Percentiles rank a stretch among this genome's conserved stretches.
phyloP scores from a whole-genome alignment of 192 early-diverging fungal genomes.

The Dispira simplex region DNA sequence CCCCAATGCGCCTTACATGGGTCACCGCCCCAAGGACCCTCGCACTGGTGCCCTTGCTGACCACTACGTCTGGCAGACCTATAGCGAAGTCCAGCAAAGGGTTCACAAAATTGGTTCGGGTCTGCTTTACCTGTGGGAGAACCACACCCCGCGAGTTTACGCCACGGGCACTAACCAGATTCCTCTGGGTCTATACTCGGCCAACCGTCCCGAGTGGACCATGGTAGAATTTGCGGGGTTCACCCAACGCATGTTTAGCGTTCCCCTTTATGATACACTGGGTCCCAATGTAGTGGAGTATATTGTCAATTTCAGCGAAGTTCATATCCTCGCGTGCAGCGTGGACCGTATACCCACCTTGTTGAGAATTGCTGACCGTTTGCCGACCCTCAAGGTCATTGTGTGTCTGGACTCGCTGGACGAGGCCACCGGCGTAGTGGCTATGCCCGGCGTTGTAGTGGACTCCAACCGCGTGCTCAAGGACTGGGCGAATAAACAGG shows the following conservation, averaged over 20 bases:
- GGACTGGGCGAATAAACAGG: constrained; percentile 47
- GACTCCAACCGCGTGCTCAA: constrained; percentile 19
- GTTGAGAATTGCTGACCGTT: constrained; percentile 36
- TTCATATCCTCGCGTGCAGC: constrained; percentile 49
- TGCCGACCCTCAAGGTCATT: constrained; percentile 54
- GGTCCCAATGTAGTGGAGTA: constrained; percentile 71
- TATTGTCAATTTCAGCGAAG: constrained; percentile 73
- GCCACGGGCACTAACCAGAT: constrained; percentile 12
- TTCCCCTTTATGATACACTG: constrained; percentile 82
- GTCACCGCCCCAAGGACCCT: constrained; percentile 40
- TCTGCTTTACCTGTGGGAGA: constrained; percentile 41
- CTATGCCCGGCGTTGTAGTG: constrained; percentile 17
- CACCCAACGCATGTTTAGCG: constrained; percentile 44
- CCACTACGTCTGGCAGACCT: constrained; percentile 52
- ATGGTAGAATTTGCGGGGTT: constrained; percentile 50
- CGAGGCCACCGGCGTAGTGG: constrained; percentile 11
- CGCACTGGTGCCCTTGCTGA: constrained; percentile 41
- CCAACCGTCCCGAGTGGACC: constrained; percentile 64
- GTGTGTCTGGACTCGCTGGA: constrained; percentile 56
- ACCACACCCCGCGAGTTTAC: constrained; percentile 18
- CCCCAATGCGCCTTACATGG: constrained; percentile 41
- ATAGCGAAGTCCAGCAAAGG: constrained; percentile 40
- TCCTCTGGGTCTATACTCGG: constrained; percentile 52
- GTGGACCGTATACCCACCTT: constrained; percentile 40
- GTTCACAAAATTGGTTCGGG: constrained; percentile 52